phyloP scores from a whole-genome alignment of 2,329 filamentous ascomycete species.

The Akanthomyces muscarius region DNA sequence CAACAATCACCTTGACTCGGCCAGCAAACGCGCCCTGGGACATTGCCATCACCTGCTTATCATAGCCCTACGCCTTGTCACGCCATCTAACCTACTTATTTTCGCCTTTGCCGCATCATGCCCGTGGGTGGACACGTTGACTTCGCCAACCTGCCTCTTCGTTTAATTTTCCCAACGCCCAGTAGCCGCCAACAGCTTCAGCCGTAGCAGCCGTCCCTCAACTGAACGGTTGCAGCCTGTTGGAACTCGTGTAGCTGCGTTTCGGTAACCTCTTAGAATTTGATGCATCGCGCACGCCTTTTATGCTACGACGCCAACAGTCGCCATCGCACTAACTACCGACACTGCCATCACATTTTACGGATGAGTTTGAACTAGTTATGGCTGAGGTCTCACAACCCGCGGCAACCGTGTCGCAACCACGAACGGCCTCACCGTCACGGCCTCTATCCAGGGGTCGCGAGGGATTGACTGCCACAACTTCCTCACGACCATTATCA shows the following conservation, averaged over 20 bases:
- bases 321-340: conserved; percentile 4
- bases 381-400: conserved; percentile 32
- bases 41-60: neutral
- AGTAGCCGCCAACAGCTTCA: neutral
- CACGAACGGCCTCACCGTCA: conserved; percentile 36
- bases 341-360: neutral
- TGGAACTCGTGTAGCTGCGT: neutral
- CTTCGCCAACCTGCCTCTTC: neutral
- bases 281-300: neutral
- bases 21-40: neutral
- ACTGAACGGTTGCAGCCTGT: neutral
- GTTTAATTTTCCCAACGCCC: conserved; percentile 14
- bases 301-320: conserved; percentile 11
- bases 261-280: neutral
- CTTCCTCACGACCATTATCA: conserved; percentile 23
- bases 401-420: conserved; percentile 26
- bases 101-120: conserved; percentile 4
- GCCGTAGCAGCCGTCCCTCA: neutral
- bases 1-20: conserved; percentile 3
- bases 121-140: conserved; percentile 2
- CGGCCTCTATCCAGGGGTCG: conserved; percentile 33
- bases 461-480: conserved; percentile 20
- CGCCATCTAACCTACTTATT: conserved; percentile 7
- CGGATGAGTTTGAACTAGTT: neutral
- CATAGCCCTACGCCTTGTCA: conserved; percentile 7